phyloP scores from a whole-genome alignment of 192 early-diverging fungal genomes.

The Coemansia guatemalensis region DNA sequence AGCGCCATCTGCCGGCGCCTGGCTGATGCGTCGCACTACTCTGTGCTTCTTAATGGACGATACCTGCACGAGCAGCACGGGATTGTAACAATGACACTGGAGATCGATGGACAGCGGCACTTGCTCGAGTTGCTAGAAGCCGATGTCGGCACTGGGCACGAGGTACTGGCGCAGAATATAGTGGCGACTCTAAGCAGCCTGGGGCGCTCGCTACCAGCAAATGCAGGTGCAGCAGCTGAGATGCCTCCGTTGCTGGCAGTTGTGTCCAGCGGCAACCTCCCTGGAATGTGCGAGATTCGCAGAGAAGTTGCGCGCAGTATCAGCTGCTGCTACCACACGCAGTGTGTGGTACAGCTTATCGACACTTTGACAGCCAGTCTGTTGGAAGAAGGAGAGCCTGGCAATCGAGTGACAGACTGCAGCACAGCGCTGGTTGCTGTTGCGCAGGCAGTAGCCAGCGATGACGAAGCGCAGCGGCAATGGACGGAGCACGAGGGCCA shows the following conservation, averaged over 20 bases:
- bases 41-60: too few relatives aligned
- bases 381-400: neutral
- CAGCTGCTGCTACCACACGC: slow-evolving; percentile 5
- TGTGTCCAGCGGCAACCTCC: neutral
- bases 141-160: too few relatives aligned
- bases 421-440: slow-evolving; percentile 11
- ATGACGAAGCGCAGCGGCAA: slow-evolving; percentile 8
- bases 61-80: too few relatives aligned
- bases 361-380: neutral
- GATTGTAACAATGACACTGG: too few relatives aligned
- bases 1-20: neutral
- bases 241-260: slow-evolving; percentile 3
- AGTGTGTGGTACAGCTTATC: neutral
- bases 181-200: neutral
- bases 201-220: neutral
- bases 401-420: neutral
- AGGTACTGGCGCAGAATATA: slow-evolving; percentile 1
- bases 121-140: too few relatives aligned
- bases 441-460: slow-evolving; percentile 4
- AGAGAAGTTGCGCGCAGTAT: neutral
- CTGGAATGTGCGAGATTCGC: neutral
- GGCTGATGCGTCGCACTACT: too few relatives aligned
- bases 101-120: too few relatives aligned
- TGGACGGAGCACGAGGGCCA: slow-evolving; percentile 13
- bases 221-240: neutral